Percentiles rank a stretch among this genome's conserved stretches.
Conservation (phyloP, 176 grass and related monocot genomes). For the Musa beccarii region DNA sequence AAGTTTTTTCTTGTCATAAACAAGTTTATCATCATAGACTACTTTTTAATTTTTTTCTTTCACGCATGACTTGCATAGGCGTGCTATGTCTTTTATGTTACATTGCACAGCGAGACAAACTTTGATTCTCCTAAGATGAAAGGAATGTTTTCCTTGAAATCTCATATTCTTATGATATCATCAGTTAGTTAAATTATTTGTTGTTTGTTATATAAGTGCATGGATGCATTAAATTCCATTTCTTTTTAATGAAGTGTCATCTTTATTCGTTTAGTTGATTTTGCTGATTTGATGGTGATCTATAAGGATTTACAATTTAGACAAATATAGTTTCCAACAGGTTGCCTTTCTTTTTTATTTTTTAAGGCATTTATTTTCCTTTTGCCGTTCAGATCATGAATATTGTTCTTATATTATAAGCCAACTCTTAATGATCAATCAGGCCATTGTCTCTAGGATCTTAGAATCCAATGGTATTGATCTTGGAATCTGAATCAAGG, state of each 20-base stretch:
- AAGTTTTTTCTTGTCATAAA: too few relatives aligned
- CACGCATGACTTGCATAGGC: too few relatives aligned
- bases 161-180: background rate
- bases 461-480: too few relatives aligned
- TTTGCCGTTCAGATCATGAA: slow-evolving; percentile 69
- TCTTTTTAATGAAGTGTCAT: too few relatives aligned
- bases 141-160: background rate
- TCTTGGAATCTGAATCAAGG: too few relatives aligned
- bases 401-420: slow-evolving; percentile 39
- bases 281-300: background rate
- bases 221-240: background rate
- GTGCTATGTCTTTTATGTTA: too few relatives aligned
- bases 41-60: too few relatives aligned
- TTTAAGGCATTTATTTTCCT: background rate
- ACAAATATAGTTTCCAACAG: background rate
- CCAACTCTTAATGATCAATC: too few relatives aligned
- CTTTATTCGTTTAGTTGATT: background rate
- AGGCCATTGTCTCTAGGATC: too few relatives aligned
- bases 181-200: background rate
- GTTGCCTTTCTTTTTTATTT: slow-evolving; percentile 1
- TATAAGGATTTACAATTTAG: background rate
- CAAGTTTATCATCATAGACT: too few relatives aligned
- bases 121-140: too few relatives aligned
- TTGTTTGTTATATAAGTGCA: background rate
- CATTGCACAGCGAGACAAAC: too few relatives aligned